phyloP scores from a whole-genome alignment of 257 asterid genomes.

The Plantago ovata region DNA sequence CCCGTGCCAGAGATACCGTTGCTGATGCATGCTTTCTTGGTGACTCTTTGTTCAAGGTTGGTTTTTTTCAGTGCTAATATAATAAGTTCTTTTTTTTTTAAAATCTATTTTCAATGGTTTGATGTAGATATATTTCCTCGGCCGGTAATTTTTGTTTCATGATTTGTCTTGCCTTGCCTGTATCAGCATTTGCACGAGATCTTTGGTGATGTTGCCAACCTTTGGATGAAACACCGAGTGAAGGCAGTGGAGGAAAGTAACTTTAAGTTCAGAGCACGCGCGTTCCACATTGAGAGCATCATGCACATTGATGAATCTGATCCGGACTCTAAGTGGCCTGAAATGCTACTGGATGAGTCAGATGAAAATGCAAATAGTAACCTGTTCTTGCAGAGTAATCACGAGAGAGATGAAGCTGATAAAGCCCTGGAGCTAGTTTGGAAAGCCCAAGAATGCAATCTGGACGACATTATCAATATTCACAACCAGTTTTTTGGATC shows the following conservation, averaged over 20 bases:
- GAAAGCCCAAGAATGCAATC: constrained; percentile 51
- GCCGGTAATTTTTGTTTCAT: constrained; percentile 13
- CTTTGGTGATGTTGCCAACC: constrained; percentile 56
- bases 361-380: constrained; percentile 46
- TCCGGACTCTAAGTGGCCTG: constrained; percentile 69
- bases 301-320: constrained; percentile 68
- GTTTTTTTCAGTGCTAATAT: neutral
- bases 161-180: constrained; percentile 18
- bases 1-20: constrained; percentile 48
- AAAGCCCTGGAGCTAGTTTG: constrained; percentile 57
- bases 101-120: constrained; percentile 9
- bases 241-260: constrained; percentile 43
- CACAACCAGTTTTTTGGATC: constrained; percentile 86
- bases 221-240: constrained; percentile 65
- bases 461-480: constrained; percentile 58
- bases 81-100: constrained; percentile 16
- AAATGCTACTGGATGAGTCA: constrained; percentile 53
- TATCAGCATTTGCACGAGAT: constrained; percentile 59
- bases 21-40: constrained; percentile 61
- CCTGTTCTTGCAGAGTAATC: constrained; percentile 30
- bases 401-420: constrained; percentile 32
- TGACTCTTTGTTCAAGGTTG: constrained; percentile 50
- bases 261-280: constrained; percentile 76
- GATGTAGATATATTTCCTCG: neutral
- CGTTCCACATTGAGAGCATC: constrained; percentile 66